Percentiles rank a stretch among this genome's conserved stretches.
phyloP scores from a whole-genome alignment of 148 eudicot species.

The Mesembryanthemum crystallinum region DNA sequence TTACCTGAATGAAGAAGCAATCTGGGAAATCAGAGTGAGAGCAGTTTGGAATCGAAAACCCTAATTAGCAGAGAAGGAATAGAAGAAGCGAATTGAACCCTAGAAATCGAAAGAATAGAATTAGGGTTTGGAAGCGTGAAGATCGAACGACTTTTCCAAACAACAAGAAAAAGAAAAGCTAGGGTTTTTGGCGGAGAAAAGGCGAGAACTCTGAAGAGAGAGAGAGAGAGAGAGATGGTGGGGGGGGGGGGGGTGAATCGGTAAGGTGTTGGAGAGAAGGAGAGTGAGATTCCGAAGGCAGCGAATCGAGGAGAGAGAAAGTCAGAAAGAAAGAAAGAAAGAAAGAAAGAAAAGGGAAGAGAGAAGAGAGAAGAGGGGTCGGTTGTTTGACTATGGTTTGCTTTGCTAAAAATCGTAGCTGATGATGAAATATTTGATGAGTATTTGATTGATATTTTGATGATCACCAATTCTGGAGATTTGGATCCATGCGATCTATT shows the following conservation, averaged over 20 bases:
- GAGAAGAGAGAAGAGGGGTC: neutral
- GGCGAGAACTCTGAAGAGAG: slow-evolving; percentile 11
- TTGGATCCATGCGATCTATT: no score
- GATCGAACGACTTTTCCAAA: slow-evolving; percentile 25
- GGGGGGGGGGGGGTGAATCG: slow-evolving; percentile 10
- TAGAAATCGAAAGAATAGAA: slow-evolving; percentile 10
- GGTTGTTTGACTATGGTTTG: neutral
- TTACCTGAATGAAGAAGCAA: slow-evolving; percentile 21
- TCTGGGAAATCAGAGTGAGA: neutral
- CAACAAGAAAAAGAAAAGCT: slow-evolving; percentile 8
- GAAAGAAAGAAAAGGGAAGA: neutral
- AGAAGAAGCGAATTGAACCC: slow-evolving; percentile 11
- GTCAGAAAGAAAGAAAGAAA: neutral
- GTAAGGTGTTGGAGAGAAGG: neutral
- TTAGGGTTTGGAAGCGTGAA: slow-evolving; percentile 26
- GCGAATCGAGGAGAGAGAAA: slow-evolving; percentile 8
- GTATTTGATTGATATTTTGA: no score
- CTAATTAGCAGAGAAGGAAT: slow-evolving; percentile 18
- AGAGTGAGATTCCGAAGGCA: slow-evolving; percentile 17
- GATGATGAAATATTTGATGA: neutral
- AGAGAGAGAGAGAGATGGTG: neutral
- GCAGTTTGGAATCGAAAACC: slow-evolving; percentile 32
- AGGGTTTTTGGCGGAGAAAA: slow-evolving; percentile 30
- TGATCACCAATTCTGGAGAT: no score
- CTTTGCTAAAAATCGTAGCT: neutral